Evolutionary conservation across 305 asterid species (phyloP).

Genomic region (Solanum hybrid): DNA sequence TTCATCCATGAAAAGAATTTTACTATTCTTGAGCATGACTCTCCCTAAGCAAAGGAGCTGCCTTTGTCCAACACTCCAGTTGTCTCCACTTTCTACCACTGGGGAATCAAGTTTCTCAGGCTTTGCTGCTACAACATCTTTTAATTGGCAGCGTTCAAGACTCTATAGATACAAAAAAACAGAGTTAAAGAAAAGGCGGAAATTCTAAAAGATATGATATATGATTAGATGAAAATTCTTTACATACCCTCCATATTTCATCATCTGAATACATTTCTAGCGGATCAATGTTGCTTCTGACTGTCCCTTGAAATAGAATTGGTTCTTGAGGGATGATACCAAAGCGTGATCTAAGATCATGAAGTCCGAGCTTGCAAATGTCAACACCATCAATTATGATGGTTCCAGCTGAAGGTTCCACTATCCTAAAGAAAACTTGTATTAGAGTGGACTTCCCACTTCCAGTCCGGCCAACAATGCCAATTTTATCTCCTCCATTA

Average conservation of each 20-base stretch:
- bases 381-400: conserved; percentile 50
- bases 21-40: conserved; percentile 43
- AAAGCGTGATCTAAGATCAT: conserved; percentile 57
- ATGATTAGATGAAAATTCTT: background rate
- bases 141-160: conserved; percentile 70
- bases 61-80: conserved; percentile 62
- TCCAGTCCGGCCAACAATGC: conserved; percentile 72
- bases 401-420: conserved; percentile 52
- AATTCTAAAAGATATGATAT: background rate
- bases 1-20: conserved; percentile 48
- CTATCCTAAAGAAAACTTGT: conserved; percentile 61
- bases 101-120: conserved; percentile 46
- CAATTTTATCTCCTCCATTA: conserved; percentile 51
- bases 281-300: conserved; percentile 66
- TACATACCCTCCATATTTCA: conserved; percentile 65
- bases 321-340: conserved; percentile 84
- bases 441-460: conserved; percentile 72
- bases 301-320: conserved; percentile 54
- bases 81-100: conserved; percentile 62
- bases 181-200: background rate
- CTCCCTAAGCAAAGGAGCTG: conserved; percentile 66
- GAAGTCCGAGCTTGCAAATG: conserved; percentile 52
- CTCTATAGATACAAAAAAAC: conserved; percentile 19
- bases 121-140: conserved; percentile 51
- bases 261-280: conserved; percentile 53